phyloP scores from a whole-genome alignment of 225 moss, liverwort and hornwort genomes.

The Physcomitrium patens region DNA sequence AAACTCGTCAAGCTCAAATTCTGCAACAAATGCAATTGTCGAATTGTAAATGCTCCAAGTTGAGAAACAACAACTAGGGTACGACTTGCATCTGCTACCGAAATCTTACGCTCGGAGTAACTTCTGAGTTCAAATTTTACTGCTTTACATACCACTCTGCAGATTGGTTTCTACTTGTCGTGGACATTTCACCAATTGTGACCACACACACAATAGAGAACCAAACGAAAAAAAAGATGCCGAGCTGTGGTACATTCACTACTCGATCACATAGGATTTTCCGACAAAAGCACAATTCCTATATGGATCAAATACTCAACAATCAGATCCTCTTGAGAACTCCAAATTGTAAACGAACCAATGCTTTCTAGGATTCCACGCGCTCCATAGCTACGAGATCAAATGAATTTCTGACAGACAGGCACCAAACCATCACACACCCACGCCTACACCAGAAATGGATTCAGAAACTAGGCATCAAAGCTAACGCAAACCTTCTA shows the following conservation, averaged over 20 bases:
- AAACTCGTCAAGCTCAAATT: constrained; percentile 5
- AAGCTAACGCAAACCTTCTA: too few species aligned
- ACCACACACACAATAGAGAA: not conserved
- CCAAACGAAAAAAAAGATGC: not conserved
- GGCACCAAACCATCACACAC: too few species aligned
- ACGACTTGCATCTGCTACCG: not conserved
- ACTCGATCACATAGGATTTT: not conserved
- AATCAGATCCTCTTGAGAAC: too few species aligned
- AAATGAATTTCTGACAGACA: too few species aligned
- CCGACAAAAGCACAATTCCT: constrained; percentile 9
- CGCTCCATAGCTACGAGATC: too few species aligned
- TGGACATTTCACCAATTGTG: not conserved
- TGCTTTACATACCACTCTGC: constrained; percentile 10
- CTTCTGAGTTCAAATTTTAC: too few species aligned
- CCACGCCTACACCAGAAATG: too few species aligned
- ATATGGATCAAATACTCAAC: too few species aligned
- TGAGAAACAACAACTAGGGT: not conserved
- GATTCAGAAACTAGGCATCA: too few species aligned
- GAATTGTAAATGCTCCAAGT: constrained; percentile 10
- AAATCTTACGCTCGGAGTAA: too few species aligned
- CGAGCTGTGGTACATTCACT: not conserved
- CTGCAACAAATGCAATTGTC: not conserved
- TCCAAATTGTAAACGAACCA: too few species aligned
- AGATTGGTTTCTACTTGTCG: constrained; percentile 6
- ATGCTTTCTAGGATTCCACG: too few species aligned